Evolutionary conservation across 768 basidiomycete species (phyloP).

Genomic region (Mycena sanguinolenta): DNA sequence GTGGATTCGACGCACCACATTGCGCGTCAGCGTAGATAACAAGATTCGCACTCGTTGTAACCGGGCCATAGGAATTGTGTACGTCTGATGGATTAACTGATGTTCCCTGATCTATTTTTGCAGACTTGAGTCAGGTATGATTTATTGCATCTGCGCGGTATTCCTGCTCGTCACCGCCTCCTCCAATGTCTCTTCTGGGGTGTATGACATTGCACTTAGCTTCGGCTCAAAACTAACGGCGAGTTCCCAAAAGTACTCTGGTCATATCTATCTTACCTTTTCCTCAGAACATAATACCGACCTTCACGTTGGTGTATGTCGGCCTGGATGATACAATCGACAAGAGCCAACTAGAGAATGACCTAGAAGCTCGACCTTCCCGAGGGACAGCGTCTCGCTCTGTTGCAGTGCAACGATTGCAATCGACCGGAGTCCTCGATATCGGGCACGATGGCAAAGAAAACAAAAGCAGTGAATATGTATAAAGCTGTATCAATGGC

Average conservation of each 20-base stretch:
- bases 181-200: background rate
- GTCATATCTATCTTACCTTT: background rate
- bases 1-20: background rate
- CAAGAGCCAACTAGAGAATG: background rate
- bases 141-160: background rate
- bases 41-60: background rate
- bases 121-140: constrained; percentile 4
- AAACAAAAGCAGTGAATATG: too few species aligned
- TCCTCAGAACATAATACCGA: constrained; percentile 8
- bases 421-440: too few species aligned
- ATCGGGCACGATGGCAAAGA: too few species aligned
- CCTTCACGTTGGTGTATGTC: background rate
- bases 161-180: background rate
- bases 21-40: background rate
- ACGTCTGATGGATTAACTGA: background rate
- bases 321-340: background rate
- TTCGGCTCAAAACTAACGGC: background rate
- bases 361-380: background rate
- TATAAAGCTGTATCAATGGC: too few species aligned
- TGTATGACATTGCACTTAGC: background rate
- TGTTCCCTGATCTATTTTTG: background rate
- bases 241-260: background rate
- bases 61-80: constrained; percentile 3
- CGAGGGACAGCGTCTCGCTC: too few species aligned
- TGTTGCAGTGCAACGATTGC: too few species aligned